Base-by-base conservation (phyloP, 2,329 filamentous ascomycete species). In the Penicillium sclerotiorum region DNA sequence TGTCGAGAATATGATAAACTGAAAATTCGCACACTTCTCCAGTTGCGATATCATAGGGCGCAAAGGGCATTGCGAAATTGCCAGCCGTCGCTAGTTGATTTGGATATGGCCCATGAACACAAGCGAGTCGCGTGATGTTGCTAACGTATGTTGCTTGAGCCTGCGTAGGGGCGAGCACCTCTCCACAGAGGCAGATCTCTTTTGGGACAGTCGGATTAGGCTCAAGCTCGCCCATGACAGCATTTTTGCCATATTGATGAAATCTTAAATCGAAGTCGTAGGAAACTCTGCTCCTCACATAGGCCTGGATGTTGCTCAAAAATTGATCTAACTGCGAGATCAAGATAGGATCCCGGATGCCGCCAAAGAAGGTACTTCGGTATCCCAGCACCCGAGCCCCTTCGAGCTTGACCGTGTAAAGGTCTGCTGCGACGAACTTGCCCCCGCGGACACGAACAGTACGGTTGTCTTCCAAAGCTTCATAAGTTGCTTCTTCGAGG, bases 31-130 rank as follows among this genome's bases (percentile, higher is more conserved):
- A 50, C 68, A 75, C 2, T 15, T 70, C 68, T 0, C 79, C 75
- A 21, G 71, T 56, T 8, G 69, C 58, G 15, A 72, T 70, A 13
- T 71, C 66, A 27, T 61, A 59, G 23, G 71, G 69, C 23, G 71
- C 70, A n/a, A 73, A 70, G 1, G 71, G 72, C 27, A 72, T 72
- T 0, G 73, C 77, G 36, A 82, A 74, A 50, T 82, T 82, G 0
- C 80, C 80, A 0, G 73, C 69, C 0, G 78, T 82, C 0, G 78
- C 79, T n/a, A 77, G 75, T 57, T 82, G 79, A 0, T 74, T 73
- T 0, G 69, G 64, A 46, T 82, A 82, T 0, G 74, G 69, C 0
- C 65, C 74, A 52, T 83, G 80, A 38, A 75, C 65, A n/a, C 66
- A 65, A 2, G 61, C 73, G 8, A 77, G 65, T 36, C 73, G 71